Base-by-base conservation (phyloP, 108 stramenopile genomes). In the Chaetoceros tenuissimus region DNA sequence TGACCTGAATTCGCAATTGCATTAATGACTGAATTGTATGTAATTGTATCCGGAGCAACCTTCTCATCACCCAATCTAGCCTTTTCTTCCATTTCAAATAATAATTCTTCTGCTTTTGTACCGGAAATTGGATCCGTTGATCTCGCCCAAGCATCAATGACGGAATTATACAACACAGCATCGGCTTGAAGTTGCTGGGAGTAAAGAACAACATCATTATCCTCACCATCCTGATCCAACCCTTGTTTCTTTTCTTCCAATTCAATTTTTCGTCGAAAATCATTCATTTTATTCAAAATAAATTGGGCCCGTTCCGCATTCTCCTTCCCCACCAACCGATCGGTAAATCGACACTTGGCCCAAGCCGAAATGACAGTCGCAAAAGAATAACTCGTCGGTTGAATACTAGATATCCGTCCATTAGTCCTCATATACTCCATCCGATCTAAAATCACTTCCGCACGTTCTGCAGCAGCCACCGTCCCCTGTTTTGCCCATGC, bases 1-100 rank as follows among this genome's bases (percentile, higher is more conserved):
- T 66, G 56, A 5, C 73, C 75, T 43, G 18, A 28, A 31, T 53
- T 65, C 24, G 75, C 62, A 20, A 71, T 52, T 24, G 78, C 66
- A 51, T 66, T 72, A 44, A 89, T 62, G 7, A 79, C 68, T 19
- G 77, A 74, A 57, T 84, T 88, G 68, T 82, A 88, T 13, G 81
- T 70, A 19, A 82, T 73, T 18, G 64, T 67, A 57, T 84, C 82
- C 0, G 87, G 87, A 43, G 52, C 56, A 1, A 69, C 60, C 51
- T 82, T 77, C 17, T 61, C 49, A 24, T 71, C 59, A 46, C 52
- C 31, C 28, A 29, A 50, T 54, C 7, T 73, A 5, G 64, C 51
- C 46, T 72, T 49, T 31, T 43, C 47, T 63, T 88, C 68, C 73
- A 88, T 80, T 53, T 55, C 58, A 23, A 62, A 21, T 0, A 88